Evolutionary conservation across 176 grass and related monocot genomes (phyloP).

Genomic region (Ensete glaucum): DNA sequence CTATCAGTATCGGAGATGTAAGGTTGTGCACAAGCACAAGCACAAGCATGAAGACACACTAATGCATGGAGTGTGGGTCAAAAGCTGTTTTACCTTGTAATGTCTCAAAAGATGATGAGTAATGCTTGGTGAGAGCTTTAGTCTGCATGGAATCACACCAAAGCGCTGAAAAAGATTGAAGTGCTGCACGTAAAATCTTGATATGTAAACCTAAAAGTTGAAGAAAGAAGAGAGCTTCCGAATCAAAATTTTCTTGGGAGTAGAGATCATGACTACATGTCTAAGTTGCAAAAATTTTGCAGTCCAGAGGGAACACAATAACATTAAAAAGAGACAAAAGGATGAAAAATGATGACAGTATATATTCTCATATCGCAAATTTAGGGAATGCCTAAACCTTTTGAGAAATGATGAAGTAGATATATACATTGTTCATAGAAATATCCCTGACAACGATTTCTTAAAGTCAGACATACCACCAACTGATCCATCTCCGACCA

Average conservation of each 20-base stretch:
- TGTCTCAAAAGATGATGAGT: background rate
- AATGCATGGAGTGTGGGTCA: background rate
- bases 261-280: background rate
- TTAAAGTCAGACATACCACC: too few species aligned
- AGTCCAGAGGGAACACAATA: background rate
- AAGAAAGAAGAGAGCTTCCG: background rate
- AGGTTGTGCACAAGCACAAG: background rate
- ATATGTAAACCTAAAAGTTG: background rate
- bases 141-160: constrained; percentile 10
- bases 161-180: background rate
- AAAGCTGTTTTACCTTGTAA: background rate
- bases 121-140: constrained; percentile 8
- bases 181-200: background rate
- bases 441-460: too few species aligned
- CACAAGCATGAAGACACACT: background rate
- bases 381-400: too few species aligned
- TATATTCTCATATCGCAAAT: too few species aligned
- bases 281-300: background rate
- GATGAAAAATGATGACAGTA: background rate
- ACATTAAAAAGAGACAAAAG: background rate
- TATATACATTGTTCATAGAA: too few species aligned
- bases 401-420: too few species aligned
- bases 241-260: background rate
- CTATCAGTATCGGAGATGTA: background rate
- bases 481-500: background rate